Conservation (phyloP, 805 yeast genomes). For the Zygosaccharomyces rouxii region DNA sequence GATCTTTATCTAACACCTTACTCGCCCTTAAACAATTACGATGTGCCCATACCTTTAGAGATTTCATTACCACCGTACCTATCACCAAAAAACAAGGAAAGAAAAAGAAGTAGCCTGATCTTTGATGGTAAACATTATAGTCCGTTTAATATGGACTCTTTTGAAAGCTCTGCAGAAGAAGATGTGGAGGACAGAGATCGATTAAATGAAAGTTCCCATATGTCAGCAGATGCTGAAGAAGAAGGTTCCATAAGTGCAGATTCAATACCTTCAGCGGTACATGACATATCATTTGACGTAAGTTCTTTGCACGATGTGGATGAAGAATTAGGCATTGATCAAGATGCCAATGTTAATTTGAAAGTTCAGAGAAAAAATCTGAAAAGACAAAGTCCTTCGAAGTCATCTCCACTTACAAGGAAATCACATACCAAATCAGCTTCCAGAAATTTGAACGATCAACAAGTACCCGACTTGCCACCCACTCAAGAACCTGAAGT, state of each 20-base stretch:
- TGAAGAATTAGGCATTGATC: slow-evolving; percentile 29
- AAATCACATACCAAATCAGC: background rate
- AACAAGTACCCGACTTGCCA: background rate
- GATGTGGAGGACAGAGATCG: background rate
- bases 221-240: slow-evolving; percentile 2
- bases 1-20: slow-evolving; percentile 35
- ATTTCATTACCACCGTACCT: slow-evolving; percentile 37
- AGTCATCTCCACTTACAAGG: background rate
- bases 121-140: slow-evolving; percentile 39
- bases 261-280: slow-evolving; percentile 30
- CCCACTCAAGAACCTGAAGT: background rate
- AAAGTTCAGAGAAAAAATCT: slow-evolving; percentile 30
- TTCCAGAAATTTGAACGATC: background rate
- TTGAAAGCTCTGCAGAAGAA: slow-evolving; percentile 3
- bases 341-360: slow-evolving; percentile 32
- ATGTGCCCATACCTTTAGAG: slow-evolving; percentile 38
- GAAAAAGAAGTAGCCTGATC: slow-evolving; percentile 28
- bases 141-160: slow-evolving; percentile 16
- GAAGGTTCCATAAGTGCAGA: slow-evolving; percentile 11
- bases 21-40: slow-evolving; percentile 35
- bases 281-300: slow-evolving; percentile 28
- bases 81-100: slow-evolving; percentile 34
- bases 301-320: slow-evolving; percentile 18
- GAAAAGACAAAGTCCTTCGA: slow-evolving; percentile 7
- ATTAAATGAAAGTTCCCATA: background rate